Conservation (phyloP, 371 early-diverging fungal species). For the Lichtheimia ramosa region DNA sequence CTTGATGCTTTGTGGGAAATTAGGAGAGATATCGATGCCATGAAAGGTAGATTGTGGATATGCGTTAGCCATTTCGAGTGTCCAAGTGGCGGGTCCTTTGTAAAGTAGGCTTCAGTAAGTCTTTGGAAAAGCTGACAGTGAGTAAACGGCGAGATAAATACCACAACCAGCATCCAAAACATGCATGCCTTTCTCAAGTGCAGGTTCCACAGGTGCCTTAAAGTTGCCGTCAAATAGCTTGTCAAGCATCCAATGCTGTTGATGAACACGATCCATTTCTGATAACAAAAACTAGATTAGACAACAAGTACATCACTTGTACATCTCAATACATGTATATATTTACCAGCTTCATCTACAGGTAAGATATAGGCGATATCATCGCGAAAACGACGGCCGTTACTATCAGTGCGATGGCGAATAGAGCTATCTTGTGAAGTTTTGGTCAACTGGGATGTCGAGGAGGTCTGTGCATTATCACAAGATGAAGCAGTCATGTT, state of each 20-base stretch:
- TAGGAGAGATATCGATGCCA: slow-evolving; percentile 16
- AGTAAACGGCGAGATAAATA: neutral
- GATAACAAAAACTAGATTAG: too few relatives aligned
- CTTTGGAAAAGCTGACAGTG: too few relatives aligned
- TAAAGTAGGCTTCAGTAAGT: slow-evolving; percentile 8
- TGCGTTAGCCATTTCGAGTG: slow-evolving; percentile 18
- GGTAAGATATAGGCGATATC: too few relatives aligned
- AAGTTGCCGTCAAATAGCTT: neutral
- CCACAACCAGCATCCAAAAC: slow-evolving; percentile 24
- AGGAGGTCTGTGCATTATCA: too few relatives aligned
- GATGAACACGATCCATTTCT: slow-evolving; percentile 16
- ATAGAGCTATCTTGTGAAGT: too few relatives aligned
- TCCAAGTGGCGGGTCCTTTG: slow-evolving; percentile 36
- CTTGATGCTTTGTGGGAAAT: slow-evolving; percentile 16
- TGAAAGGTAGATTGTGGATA: slow-evolving; percentile 19
- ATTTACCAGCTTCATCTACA: too few relatives aligned
- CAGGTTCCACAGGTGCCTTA: slow-evolving; percentile 4
- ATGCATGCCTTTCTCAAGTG: slow-evolving; percentile 15
- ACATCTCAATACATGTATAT: too few relatives aligned
- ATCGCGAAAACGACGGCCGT: too few relatives aligned
- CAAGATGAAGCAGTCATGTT: too few relatives aligned
- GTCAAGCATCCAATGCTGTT: slow-evolving; percentile 10
- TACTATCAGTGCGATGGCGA: too few relatives aligned
- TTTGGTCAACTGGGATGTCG: too few relatives aligned
- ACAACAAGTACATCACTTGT: too few relatives aligned